phyloP scores from a whole-genome alignment of 108 stramenopile species.

The Nitzschia sp. region DNA sequence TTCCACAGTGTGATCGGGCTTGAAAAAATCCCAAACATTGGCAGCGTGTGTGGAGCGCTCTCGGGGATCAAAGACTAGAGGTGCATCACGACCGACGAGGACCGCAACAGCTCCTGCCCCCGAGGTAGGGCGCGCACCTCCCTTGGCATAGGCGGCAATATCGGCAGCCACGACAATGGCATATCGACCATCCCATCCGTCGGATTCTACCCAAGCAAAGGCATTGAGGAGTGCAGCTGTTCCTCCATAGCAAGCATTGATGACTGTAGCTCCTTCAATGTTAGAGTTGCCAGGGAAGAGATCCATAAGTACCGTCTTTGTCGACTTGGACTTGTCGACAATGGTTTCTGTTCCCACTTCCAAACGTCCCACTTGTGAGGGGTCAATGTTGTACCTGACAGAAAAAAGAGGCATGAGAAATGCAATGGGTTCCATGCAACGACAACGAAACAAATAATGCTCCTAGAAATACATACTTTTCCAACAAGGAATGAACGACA shows the following conservation, averaged over 20 bases:
- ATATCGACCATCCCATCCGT: constrained; percentile 93
- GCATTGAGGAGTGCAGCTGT: constrained; percentile 96
- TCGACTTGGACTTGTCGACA: constrained; percentile 95
- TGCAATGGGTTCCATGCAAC: neutral
- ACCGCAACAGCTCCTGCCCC: constrained; percentile 96
- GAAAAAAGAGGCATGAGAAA: neutral
- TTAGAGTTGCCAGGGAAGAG: constrained; percentile 88
- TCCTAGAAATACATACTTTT: constrained; percentile 56
- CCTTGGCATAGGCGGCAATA: constrained; percentile 89
- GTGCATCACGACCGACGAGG: constrained; percentile 91
- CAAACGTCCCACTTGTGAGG: constrained; percentile 76
- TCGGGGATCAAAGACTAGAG: constrained; percentile 71
- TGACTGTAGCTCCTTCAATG: constrained; percentile 92
- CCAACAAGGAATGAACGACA: constrained; percentile 87
- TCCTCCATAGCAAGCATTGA: constrained; percentile 99
- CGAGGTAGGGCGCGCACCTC: constrained; percentile 94
- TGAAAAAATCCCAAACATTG: constrained; percentile 98
- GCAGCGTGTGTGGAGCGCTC: constrained; percentile 86
- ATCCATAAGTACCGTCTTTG: constrained; percentile 94
- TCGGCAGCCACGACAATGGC: constrained; percentile 97
- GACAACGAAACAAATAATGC: neutral
- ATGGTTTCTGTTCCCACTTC: constrained; percentile 97
- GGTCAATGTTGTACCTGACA: constrained; percentile 79
- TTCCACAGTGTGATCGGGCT: constrained; percentile 91
- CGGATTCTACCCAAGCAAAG: constrained; percentile 86